Evolutionary conservation across 2,329 filamentous ascomycete species (phyloP).

Genomic region (Hypoxylon sp.): DNA sequence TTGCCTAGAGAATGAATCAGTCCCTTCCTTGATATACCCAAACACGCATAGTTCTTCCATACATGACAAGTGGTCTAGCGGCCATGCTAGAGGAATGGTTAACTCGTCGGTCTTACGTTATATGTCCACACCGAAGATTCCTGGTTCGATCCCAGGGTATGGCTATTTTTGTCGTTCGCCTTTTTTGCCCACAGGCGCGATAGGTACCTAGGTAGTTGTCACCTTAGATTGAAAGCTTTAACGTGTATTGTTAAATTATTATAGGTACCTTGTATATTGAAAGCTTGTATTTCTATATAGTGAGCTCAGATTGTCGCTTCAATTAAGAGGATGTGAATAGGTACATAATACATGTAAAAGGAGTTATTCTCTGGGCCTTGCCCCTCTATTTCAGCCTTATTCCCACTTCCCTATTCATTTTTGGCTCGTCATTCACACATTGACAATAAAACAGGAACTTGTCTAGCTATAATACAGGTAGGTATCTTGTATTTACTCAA

Average conservation of each 20-base stretch:
- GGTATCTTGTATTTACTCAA: too few relatives aligned
- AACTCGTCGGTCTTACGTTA: neutral
- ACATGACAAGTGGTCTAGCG: neutral
- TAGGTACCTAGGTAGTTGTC: neutral
- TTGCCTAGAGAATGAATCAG: too few relatives aligned
- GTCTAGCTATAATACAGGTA: neutral
- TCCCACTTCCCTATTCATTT: neutral
- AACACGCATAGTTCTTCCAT: neutral
- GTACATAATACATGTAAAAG: too few relatives aligned
- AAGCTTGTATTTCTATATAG: too few relatives aligned
- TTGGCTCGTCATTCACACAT: neutral
- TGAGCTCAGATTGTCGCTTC: too few relatives aligned
- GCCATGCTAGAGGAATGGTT: neutral
- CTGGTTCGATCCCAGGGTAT: neutral
- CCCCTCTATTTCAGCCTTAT: too few relatives aligned
- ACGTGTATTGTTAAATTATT: too few relatives aligned
- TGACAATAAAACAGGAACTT: neutral
- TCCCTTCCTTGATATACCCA: neutral
- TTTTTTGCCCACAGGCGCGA: neutral
- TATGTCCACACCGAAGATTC: neutral
- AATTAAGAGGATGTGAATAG: too few relatives aligned
- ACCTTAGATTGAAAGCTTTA: neutral
- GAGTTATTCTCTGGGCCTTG: too few relatives aligned
- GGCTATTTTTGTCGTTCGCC: neutral
- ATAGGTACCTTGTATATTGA: too few relatives aligned